Evolutionary conservation across 768 basidiomycete species (phyloP).

Genomic region (Ramaria sp.): DNA sequence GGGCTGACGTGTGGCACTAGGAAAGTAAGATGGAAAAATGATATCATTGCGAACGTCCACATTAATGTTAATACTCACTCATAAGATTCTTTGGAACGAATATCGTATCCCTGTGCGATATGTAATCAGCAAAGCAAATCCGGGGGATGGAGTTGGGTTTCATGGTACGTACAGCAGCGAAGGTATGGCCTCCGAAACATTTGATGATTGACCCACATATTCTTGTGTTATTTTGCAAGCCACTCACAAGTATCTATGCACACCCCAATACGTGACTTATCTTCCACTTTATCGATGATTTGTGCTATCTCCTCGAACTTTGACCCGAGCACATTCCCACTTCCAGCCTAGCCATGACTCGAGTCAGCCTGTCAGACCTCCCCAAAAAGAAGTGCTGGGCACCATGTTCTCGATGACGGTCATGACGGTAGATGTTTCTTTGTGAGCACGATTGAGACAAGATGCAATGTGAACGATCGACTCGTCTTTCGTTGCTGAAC

Average conservation of each 20-base stretch:
- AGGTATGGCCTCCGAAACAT: conserved; percentile 49
- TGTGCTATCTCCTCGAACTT: conserved; percentile 53
- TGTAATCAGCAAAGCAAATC: background rate
- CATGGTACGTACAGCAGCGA: conserved; percentile 71
- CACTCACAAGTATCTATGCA: conserved; percentile 75
- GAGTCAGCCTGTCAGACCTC: too few relatives aligned
- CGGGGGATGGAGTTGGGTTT: too few relatives aligned
- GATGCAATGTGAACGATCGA: conserved; percentile 57
- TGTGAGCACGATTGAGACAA: conserved; percentile 66
- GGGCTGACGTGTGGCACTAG: too few relatives aligned
- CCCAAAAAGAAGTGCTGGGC: too few relatives aligned
- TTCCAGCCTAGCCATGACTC: conserved; percentile 45
- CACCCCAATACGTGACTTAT: conserved; percentile 68
- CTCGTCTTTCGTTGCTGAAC: conserved; percentile 45
- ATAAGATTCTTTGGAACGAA: conserved; percentile 63
- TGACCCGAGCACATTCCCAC: conserved; percentile 69
- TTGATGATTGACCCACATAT: background rate
- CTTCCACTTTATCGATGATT: conserved; percentile 60
- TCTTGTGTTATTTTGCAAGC: background rate
- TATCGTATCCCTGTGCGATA: conserved; percentile 57
- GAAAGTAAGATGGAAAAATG: background rate
- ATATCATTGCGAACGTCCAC: too few relatives aligned
- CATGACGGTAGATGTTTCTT: conserved; percentile 42
- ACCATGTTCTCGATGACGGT: conserved; percentile 83
- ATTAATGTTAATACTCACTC: conserved; percentile 33